phyloP scores from a whole-genome alignment of 179 eudicot species.

The Amaranthus tricolor region DNA sequence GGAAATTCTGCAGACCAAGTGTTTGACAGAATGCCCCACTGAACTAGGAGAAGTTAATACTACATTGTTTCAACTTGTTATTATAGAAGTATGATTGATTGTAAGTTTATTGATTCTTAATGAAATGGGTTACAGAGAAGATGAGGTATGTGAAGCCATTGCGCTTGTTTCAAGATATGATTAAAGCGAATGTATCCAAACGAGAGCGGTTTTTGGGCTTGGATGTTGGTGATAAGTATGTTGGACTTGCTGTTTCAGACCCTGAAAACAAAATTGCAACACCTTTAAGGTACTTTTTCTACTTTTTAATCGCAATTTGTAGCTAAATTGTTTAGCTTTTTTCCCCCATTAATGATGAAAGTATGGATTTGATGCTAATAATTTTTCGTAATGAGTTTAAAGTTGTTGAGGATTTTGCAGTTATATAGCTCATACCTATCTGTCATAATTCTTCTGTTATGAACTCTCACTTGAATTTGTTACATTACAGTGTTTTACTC shows the following conservation, averaged over 20 bases:
- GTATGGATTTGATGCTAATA: background rate
- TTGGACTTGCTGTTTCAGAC: slow-evolving; percentile 84
- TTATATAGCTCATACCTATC: background rate
- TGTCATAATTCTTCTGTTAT: background rate
- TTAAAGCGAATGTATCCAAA: slow-evolving; percentile 33
- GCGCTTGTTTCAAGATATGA: slow-evolving; percentile 47
- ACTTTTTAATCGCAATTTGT: background rate
- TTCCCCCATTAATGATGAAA: background rate
- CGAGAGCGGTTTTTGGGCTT: slow-evolving; percentile 69
- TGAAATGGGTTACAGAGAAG: slow-evolving; percentile 10
- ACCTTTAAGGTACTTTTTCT: slow-evolving; percentile 57
- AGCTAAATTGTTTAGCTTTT: background rate
- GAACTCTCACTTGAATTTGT: background rate
- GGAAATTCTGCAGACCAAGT: slow-evolving; percentile 11
- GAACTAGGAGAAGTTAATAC: background rate
- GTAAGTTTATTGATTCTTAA: slow-evolving; percentile 6
- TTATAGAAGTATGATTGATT: background rate
- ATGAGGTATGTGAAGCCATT: slow-evolving; percentile 64
- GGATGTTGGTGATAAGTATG: slow-evolving; percentile 84
- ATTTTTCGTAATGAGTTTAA: too few species aligned
- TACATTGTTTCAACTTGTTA: background rate
- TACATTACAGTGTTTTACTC: slow-evolving; percentile 67
- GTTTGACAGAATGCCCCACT: slow-evolving; percentile 25
- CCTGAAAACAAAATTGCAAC: slow-evolving; percentile 52
- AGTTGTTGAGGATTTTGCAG: background rate